Evolutionary conservation across 225 moss, liverwort and hornwort species (phyloP).

Genomic region (Antitrichia curtipendula): DNA sequence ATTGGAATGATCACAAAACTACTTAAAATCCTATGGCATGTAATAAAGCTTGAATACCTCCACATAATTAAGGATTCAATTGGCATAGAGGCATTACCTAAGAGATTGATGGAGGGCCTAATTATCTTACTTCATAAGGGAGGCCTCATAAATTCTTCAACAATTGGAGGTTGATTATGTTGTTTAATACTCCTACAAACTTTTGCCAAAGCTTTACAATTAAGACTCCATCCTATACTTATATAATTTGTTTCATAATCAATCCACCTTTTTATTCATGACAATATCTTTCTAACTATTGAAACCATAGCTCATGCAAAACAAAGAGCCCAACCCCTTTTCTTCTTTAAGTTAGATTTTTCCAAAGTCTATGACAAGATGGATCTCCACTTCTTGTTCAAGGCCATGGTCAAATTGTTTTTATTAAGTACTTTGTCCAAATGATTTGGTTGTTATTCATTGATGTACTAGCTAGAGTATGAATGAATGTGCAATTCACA

Average conservation of each 20-base stretch:
- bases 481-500: background rate
- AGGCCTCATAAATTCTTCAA: background rate
- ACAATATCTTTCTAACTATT: background rate
- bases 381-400: background rate
- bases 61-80: background rate
- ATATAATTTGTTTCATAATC: background rate
- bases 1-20: rapidly evolving
- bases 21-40: background rate
- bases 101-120: background rate
- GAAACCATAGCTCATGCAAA: background rate
- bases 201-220: background rate
- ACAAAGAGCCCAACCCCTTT: rapidly evolving
- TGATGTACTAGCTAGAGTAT: background rate
- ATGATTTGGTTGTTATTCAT: background rate
- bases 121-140: background rate
- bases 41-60: background rate
- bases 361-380: background rate
- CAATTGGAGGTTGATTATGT: background rate
- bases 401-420: too few species aligned
- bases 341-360: background rate
- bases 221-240: background rate
- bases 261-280: background rate
- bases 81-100: background rate
- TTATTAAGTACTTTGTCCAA: too few species aligned
- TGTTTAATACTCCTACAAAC: background rate